phyloP scores from a whole-genome alignment of 352 stramenopile genomes.

The Plasmopara muralis region DNA sequence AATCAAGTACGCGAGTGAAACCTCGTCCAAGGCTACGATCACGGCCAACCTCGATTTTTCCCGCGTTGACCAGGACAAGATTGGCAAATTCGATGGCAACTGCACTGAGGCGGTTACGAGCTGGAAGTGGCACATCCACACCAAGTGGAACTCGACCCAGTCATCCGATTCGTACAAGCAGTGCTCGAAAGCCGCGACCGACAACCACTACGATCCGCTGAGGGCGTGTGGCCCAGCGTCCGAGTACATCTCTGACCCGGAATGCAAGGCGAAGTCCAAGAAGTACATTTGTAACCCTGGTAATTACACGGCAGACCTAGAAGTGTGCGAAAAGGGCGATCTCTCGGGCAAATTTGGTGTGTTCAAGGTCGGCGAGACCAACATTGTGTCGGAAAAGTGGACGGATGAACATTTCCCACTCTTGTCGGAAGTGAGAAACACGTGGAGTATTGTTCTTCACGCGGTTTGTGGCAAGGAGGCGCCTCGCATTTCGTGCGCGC shows the following conservation, averaged over 20 bases:
- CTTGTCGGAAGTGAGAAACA: conserved; percentile 29
- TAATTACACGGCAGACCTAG: conserved; percentile 33
- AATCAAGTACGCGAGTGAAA: conserved; percentile 29
- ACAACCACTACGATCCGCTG: conserved; percentile 51
- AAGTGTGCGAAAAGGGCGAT: conserved; percentile 46
- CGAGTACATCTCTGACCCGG: conserved; percentile 26
- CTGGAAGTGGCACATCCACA: conserved; percentile 60
- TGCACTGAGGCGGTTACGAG: conserved; percentile 32
- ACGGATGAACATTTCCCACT: conserved; percentile 41
- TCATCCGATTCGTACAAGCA: conserved; percentile 33
- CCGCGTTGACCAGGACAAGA: conserved; percentile 15
- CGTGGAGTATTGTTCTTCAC: conserved; percentile 64
- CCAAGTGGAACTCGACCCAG: conserved; percentile 31
- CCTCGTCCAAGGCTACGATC: conserved; percentile 28
- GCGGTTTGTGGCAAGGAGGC: conserved; percentile 40
- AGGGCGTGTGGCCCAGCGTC: conserved; percentile 40
- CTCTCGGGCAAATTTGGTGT: conserved; percentile 52
- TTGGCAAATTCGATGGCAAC: conserved; percentile 29
- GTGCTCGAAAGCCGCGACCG: conserved; percentile 36
- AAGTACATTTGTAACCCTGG: conserved; percentile 36
- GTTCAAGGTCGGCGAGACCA: conserved; percentile 21
- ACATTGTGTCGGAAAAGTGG: conserved; percentile 25
- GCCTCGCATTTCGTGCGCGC: conserved; percentile 43
- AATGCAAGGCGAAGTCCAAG: conserved; percentile 25
- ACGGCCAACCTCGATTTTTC: conserved; percentile 39